Conservation (phyloP, 164 flowering plant species). For the Malania oleifera region DNA sequence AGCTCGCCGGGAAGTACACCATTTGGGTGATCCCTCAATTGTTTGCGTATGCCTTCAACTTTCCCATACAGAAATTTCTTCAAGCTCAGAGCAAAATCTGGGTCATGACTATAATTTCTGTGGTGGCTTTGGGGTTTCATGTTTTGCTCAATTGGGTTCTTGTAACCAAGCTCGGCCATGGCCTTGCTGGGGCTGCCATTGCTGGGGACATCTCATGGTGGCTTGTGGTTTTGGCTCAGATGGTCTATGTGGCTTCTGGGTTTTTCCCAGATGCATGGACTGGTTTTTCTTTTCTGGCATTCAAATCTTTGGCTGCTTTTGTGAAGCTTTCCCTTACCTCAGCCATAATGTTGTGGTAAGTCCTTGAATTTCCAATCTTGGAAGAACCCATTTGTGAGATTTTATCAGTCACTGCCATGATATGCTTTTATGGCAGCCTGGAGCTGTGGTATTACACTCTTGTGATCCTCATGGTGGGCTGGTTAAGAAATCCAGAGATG, state of each 20-base stretch:
- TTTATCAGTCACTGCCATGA: neutral
- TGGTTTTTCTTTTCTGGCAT: constrained; percentile 42
- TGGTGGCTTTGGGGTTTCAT: constrained; percentile 28
- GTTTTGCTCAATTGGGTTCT: constrained; percentile 36
- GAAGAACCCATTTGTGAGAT: too few species aligned
- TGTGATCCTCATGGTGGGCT: constrained; percentile 19
- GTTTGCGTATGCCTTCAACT: constrained; percentile 46
- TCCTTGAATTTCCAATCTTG: neutral
- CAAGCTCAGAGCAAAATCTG: constrained; percentile 50
- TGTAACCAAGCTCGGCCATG: constrained; percentile 29
- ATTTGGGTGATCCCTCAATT: constrained; percentile 46
- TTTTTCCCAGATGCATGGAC: constrained; percentile 44
- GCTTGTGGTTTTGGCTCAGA: constrained; percentile 29
- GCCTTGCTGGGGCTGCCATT: constrained; percentile 43
- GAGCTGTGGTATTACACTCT: constrained; percentile 28
- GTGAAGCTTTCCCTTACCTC: constrained; percentile 52
- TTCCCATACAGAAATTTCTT: constrained; percentile 48
- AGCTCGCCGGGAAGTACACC: constrained; percentile 37
- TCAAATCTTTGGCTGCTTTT: constrained; percentile 32
- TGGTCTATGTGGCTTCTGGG: constrained; percentile 34
- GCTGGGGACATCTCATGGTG: constrained; percentile 48
- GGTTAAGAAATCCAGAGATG: constrained; percentile 20
- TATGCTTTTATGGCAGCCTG: constrained; percentile 35
- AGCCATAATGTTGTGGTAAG: constrained; percentile 53
- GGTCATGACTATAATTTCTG: constrained; percentile 43